A percentile compares a stretch with the other conserved stretches of the same genome.
phyloP scores from a whole-genome alignment of 345 rosid genomes.

The Noccaea caerulescens region DNA sequence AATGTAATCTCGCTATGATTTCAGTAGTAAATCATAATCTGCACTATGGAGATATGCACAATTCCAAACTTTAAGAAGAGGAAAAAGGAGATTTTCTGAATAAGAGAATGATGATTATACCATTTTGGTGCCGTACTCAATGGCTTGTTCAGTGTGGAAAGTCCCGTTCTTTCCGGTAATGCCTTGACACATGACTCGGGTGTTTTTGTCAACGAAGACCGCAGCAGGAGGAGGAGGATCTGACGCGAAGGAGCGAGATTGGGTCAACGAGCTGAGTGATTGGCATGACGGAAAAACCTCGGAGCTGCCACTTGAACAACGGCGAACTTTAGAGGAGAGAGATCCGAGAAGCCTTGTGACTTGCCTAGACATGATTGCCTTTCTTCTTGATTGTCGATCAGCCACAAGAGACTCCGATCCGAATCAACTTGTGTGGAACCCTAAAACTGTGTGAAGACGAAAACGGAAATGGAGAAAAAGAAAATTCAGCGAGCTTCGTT shows the following conservation, averaged over 20 bases:
- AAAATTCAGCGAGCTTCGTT: constrained; percentile 33
- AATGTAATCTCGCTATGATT: neutral
- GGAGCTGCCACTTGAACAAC: constrained; percentile 25
- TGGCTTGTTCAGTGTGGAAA: constrained; percentile 96
- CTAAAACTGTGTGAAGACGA: constrained; percentile 29
- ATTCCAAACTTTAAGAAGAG: neutral
- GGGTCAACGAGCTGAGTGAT: constrained; percentile 43
- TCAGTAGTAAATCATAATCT: neutral
- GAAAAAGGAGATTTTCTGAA: no score
- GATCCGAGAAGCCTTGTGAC: constrained; percentile 46
- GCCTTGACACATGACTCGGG: constrained; percentile 92
- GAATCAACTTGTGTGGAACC: constrained; percentile 27
- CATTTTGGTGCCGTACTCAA: constrained; percentile 97
- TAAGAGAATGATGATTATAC: constrained; percentile 41
- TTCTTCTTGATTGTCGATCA: constrained; percentile 23
- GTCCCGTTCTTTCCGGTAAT: constrained; percentile 95
- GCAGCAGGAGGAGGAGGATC: constrained; percentile 68
- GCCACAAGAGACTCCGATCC: constrained; percentile 9
- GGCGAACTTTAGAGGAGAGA: constrained; percentile 43
- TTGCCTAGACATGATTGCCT: constrained; percentile 45
- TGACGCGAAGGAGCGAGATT: constrained; percentile 59
- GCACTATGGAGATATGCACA: constrained; percentile 1
- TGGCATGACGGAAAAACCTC: constrained; percentile 38
- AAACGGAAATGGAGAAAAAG: constrained; percentile 37
- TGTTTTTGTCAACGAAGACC: constrained; percentile 89